phyloP scores from a whole-genome alignment of 1,139 yeast species.

The Diutina mesorugosa region DNA sequence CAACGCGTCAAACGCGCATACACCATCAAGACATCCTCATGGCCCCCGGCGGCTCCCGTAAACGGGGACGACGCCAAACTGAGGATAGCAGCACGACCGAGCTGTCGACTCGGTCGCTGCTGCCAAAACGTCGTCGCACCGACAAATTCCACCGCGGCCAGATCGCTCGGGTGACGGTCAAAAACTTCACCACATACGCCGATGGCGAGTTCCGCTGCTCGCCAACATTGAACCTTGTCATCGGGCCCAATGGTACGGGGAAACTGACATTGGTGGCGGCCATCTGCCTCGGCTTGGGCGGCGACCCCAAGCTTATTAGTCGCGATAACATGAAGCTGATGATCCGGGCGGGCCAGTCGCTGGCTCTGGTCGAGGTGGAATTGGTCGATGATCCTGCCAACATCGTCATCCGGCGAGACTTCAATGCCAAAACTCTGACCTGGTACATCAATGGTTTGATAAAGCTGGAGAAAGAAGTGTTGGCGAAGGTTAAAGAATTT shows the following conservation, averaged over 20 bases:
- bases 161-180: constrained; percentile 50
- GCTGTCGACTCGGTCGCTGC: background rate
- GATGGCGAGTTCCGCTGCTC: constrained; percentile 68
- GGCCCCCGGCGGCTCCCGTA: background rate
- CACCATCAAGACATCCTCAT: background rate
- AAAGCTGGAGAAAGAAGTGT: constrained; percentile 33
- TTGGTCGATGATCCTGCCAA: constrained; percentile 31
- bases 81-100: background rate
- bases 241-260: constrained; percentile 97
- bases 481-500: constrained; percentile 28
- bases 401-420: constrained; percentile 22
- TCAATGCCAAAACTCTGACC: constrained; percentile 26
- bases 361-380: constrained; percentile 51
- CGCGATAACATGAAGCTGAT: constrained; percentile 63
- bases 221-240: constrained; percentile 81
- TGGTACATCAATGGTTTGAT: constrained; percentile 46
- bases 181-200: constrained; percentile 75
- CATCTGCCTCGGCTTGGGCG: constrained; percentile 80
- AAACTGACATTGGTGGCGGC: constrained; percentile 93
- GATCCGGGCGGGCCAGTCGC: constrained; percentile 59
- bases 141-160: constrained; percentile 43
- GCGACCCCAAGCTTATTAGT: constrained; percentile 68
- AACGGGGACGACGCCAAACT: background rate
- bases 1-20: background rate
- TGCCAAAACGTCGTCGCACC: background rate